Evolutionary conservation across 2,329 filamentous ascomycete genomes (phyloP), one percentile per base, ranked within the genome.

Genomic region (Aspergillus tamarii): DNA sequence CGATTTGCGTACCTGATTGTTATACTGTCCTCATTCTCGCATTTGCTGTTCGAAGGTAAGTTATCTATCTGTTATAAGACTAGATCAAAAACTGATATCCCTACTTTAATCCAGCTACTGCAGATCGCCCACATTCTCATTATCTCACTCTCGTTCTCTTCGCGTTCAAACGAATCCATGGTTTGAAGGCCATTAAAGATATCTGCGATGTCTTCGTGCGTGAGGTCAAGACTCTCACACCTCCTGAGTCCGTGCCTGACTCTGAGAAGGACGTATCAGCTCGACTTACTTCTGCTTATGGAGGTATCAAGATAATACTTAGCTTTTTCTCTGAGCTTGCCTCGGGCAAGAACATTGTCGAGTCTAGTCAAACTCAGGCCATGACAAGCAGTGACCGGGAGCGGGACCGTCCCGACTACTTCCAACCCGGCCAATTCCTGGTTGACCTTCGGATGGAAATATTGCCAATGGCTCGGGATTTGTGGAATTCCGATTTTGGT

Each of bases 401-500:
- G 56, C 79, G 84, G 41, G 82, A 84, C 57, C 82, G 84, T 32
- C 77, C 84, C 11, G 87, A 90, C 69, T 87, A 84, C 70, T 92
- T 91, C 75, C 81, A 84, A 11, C 85, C 88, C 16, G 83, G 87
- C 1, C 94, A 97, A 71, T 91, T 98, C 61, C 82, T 97, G 16
- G 88, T 98, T 7, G 94, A 98, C 75, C 80, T 98, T 48, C 90
- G 95, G 48, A 88, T 91, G 79, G 87, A 89, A 30, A 87, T 97
- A 30, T 81, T 97, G 16, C 92, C 93, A 0, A 87, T 90, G 53
- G 85, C 95, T 46, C 86, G 87, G 62, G 85, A 89, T 54, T 85
- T 98, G 32, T 99, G 95, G 96, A 89, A 92, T 69, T 96, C 93
- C 1, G 83, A 88, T 30, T 87, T 96, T 55, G 87, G 95, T 21